Evolutionary conservation across 345 rosid species (phyloP), one percentile per base, ranked within the genome.

Genomic region (Cardiospermum halicacabum): DNA sequence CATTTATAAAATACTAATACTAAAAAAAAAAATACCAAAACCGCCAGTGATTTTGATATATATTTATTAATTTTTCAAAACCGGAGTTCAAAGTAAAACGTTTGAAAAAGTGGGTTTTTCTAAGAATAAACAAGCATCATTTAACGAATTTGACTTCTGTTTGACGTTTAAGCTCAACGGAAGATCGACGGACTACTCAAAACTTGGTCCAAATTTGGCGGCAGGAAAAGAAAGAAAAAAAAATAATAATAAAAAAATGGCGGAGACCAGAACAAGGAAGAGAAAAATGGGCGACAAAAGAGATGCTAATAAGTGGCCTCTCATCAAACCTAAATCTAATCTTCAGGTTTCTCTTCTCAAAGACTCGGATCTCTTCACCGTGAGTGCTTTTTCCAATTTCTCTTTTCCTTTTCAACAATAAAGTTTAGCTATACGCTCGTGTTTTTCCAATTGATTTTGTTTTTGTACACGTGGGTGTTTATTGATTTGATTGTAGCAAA

Each of bases 331-430:
- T 45, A 84, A 89, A 76, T 67, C 66, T 11, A 72, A 76, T 70
- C 86, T 87, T 67, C 80, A 58, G 48, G 68, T 85, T 36, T 69
- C 68, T 37, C 79, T 39, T 66, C 85, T 89, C 39, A 84, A 83
- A 74, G 85, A 81, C 42, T 59, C 39, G 26, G 94, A 89, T 77
- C 96, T 87, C 53, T 85, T 89, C 72, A 83, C 87, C n/a, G 34
- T 55, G 36, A 9, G 11, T 30, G 12, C 12, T 28, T 27, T 27
- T 36, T 39, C 19, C 7, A 55, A 9, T 36, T 55, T 30, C 19
- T 0, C 9, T 28, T 55, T 11, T 28, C n/a, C 18, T 31, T 12
- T 8, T 7, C n/a, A 6, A 0, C 3, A 7, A 3, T 31, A 1
- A 9, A 4, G 24, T 24, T 59, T 25, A 15, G 32, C 15, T 3